These are phyloP conservation scores for Rachicladosporium sp. DNA, from an alignment of 2,329 filamentous ascomycete genomes.

Conservation along the genomic window DNA sequence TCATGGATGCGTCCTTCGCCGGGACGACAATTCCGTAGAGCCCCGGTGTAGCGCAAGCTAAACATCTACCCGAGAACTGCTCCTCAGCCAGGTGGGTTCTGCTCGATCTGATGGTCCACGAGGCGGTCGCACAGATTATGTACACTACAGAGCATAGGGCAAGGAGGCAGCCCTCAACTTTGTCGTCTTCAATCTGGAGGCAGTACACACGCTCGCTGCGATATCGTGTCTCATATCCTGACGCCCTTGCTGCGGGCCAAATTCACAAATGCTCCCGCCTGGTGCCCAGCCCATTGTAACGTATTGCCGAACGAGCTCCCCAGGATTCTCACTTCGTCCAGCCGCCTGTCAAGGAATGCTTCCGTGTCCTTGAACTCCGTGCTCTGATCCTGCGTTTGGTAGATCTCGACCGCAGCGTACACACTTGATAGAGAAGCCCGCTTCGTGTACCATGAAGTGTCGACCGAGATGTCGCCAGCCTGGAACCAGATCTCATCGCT, in stretches of 20 bases:
- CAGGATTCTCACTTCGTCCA: conserved; percentile 55
- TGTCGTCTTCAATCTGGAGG: too few relatives aligned
- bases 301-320: conserved; percentile 52
- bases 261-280: conserved; percentile 64
- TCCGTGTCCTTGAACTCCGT: conserved; percentile 63
- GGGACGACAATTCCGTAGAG: too few relatives aligned
- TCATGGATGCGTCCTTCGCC: too few relatives aligned
- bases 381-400: conserved; percentile 83
- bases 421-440: conserved; percentile 49
- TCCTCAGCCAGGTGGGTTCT: too few relatives aligned
- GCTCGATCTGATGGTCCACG: too few relatives aligned
- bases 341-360: conserved; percentile 62
- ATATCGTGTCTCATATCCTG: conserved; percentile 46
- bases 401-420: conserved; percentile 68
- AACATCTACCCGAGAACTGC: too few relatives aligned
- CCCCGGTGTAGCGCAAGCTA: too few relatives aligned
- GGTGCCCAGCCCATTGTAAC: conserved; percentile 72
- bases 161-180: too few relatives aligned
- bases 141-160: too few relatives aligned
- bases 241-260: conserved; percentile 78
- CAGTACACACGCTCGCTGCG: too few relatives aligned
- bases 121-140: too few relatives aligned
- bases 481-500: conserved; percentile 90
- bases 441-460: conserved; percentile 79
- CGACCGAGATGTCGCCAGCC: conserved; percentile 68